These are phyloP conservation scores for Silene vulgaris DNA, from an alignment of 179 eudicot genomes.

Conservation along the genomic window DNA sequence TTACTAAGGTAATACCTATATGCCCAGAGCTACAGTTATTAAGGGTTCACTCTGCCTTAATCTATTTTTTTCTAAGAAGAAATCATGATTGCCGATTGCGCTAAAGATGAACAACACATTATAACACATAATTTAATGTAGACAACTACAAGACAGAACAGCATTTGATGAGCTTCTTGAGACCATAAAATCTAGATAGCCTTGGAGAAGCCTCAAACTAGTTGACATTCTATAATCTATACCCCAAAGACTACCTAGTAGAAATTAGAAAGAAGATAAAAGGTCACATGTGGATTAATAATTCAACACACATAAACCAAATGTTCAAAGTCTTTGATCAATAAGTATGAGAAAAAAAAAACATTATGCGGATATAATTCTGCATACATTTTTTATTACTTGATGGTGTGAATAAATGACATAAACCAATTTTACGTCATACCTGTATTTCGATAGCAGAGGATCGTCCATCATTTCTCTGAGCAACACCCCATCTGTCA, in stretches of 20 bases:
- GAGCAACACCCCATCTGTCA: slow-evolving; percentile 91
- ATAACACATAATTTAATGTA: too few species aligned
- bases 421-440: slow-evolving; percentile 12
- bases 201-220: too few species aligned
- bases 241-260: background rate
- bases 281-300: background rate
- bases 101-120: too few species aligned
- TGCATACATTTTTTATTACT: background rate
- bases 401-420: background rate
- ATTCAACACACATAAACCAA: background rate
- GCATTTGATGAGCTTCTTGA: too few species aligned
- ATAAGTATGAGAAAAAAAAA: background rate
- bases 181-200: too few species aligned
- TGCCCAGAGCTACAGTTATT: too few species aligned
- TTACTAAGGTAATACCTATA: too few species aligned
- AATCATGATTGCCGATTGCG: too few species aligned
- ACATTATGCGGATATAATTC: background rate
- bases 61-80: too few species aligned
- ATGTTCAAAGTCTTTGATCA: background rate
- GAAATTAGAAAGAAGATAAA: background rate
- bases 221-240: too few species aligned
- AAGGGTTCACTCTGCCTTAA: too few species aligned
- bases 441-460: slow-evolving; percentile 86
- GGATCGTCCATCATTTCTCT: slow-evolving; percentile 99
- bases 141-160: too few species aligned